These are phyloP conservation scores for Pleurotus ostreatus DNA, from an alignment of 768 basidiomycete genomes.

Conservation along the genomic window DNA sequence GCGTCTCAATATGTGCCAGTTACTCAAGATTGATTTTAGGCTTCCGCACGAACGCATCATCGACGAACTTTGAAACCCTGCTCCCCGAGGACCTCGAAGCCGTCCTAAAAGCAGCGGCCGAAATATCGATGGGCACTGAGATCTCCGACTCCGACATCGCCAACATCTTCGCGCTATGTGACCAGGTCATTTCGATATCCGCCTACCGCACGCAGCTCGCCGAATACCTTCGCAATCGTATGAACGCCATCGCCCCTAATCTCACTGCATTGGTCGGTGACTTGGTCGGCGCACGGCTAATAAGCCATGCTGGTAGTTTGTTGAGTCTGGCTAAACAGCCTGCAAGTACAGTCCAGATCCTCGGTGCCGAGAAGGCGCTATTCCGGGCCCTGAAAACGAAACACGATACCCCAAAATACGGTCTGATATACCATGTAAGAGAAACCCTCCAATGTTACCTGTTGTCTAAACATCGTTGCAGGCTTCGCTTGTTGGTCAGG, in stretches of 20 bases:
- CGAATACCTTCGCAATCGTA: constrained; percentile 95
- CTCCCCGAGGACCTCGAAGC: constrained; percentile 97
- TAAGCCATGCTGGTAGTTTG: constrained; percentile 94
- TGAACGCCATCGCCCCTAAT: constrained; percentile 98
- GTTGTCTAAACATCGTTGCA: constrained; percentile 21
- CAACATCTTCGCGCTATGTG: constrained; percentile 96
- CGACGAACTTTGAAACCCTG: constrained; percentile 82
- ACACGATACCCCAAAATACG: constrained; percentile 99
- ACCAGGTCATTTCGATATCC: constrained; percentile 97
- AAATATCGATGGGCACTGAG: constrained; percentile 99
- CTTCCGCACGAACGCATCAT: constrained; percentile 89
- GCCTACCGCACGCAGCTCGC: constrained; percentile 92
- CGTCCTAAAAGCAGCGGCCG: constrained; percentile 91
- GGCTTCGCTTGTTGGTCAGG: constrained; percentile 96
- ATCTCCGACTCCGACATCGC: constrained; percentile 94
- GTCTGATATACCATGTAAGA: constrained; percentile 94
- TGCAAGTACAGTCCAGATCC: constrained; percentile 96
- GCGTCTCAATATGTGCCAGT: too few species aligned
- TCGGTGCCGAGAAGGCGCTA: constrained; percentile 97
- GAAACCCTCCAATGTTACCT: not conserved
- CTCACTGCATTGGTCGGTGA: constrained; percentile 90
- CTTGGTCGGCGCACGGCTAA: constrained; percentile 87
- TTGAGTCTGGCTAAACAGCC: constrained; percentile 97
- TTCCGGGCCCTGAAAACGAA: constrained; percentile 99
- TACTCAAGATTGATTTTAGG: constrained; percentile 35